Conservation (phyloP, 2,329 filamentous ascomycete genomes). For the Amesomyces nigricolor region DNA sequence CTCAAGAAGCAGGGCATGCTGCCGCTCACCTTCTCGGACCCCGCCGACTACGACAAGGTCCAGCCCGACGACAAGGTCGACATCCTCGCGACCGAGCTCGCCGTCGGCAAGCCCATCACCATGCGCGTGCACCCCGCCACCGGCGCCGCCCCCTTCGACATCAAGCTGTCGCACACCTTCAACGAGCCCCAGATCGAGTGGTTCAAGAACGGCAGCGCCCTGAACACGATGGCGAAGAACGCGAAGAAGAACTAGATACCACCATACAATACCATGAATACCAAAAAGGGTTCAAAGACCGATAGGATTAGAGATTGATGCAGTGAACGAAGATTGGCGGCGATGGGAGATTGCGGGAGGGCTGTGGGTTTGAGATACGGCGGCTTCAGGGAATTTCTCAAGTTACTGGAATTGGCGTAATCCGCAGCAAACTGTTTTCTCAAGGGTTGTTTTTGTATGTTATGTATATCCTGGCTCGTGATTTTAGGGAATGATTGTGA, state of each 20-base stretch:
- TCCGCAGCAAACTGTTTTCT: constrained; percentile 15
- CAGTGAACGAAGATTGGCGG: constrained; percentile 2
- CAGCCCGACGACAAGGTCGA: constrained; percentile 87
- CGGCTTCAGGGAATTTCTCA: constrained; percentile 18
- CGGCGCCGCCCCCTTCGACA: constrained; percentile 64
- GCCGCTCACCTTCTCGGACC: constrained; percentile 89
- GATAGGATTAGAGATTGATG: constrained; percentile 17
- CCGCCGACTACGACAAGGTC: constrained; percentile 97
- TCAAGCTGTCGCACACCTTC: constrained; percentile 90
- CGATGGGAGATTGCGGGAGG: constrained; percentile 5
- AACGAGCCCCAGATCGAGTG: constrained; percentile 97
- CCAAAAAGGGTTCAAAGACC: too few relatives aligned
- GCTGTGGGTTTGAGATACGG: constrained; percentile 12
- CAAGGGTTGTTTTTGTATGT: constrained; percentile 21
- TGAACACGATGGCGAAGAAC: constrained; percentile 96
- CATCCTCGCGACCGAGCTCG: constrained; percentile 80
- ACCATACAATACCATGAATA: constrained; percentile 15
- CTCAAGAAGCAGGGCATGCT: constrained; percentile 99
- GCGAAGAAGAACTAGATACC: constrained; percentile 25
- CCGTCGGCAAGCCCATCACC: constrained; percentile 86
- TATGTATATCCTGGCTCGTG: constrained; percentile 27
- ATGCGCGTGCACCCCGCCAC: constrained; percentile 89
- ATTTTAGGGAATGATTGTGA: constrained; percentile 25
- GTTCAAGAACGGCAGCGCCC: constrained; percentile 96
- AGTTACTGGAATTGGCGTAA: constrained; percentile 25